Evolutionary conservation across 2,329 filamentous ascomycete species (phyloP).

Genomic region (Colletotrichum sp.): DNA sequence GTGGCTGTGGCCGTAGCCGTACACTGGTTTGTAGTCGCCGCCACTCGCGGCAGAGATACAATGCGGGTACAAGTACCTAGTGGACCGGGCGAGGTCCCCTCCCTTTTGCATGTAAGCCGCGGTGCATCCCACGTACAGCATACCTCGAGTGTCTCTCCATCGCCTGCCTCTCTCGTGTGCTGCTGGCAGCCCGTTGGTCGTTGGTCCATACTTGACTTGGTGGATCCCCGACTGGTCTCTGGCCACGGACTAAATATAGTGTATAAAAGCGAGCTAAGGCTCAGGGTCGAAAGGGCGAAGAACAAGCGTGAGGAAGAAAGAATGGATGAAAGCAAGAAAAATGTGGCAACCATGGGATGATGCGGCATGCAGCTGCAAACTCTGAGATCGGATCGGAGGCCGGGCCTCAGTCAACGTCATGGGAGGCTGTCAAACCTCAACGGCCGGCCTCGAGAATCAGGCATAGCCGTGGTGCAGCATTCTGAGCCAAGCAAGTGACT

Average conservation of each 20-base stretch:
- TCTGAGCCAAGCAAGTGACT: background rate
- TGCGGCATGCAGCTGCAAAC: background rate
- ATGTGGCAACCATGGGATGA: background rate
- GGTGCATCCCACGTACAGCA: conserved; percentile 12
- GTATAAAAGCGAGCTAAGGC: background rate
- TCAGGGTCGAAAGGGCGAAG: background rate
- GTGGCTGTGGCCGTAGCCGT: background rate
- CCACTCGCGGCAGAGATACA: background rate
- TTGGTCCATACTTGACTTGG: background rate
- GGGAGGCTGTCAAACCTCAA: background rate
- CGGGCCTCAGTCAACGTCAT: conserved; percentile 2
- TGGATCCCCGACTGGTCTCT: conserved; percentile 1
- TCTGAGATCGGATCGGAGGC: background rate
- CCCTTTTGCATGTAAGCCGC: conserved; percentile 8
- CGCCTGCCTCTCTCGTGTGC: background rate
- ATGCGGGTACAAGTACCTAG: background rate
- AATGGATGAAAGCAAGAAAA: background rate
- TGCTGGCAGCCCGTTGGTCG: conserved; percentile 5
- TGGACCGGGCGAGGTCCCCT: background rate
- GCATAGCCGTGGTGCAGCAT: background rate
- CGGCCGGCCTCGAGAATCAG: background rate
- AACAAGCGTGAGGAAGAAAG: background rate
- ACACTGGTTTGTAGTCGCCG: background rate
- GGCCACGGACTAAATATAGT: conserved; percentile 14
- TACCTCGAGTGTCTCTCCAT: conserved; percentile 9